Base-by-base conservation (phyloP, 2,329 filamentous ascomycete genomes). In the Harringtonia aguacate region DNA sequence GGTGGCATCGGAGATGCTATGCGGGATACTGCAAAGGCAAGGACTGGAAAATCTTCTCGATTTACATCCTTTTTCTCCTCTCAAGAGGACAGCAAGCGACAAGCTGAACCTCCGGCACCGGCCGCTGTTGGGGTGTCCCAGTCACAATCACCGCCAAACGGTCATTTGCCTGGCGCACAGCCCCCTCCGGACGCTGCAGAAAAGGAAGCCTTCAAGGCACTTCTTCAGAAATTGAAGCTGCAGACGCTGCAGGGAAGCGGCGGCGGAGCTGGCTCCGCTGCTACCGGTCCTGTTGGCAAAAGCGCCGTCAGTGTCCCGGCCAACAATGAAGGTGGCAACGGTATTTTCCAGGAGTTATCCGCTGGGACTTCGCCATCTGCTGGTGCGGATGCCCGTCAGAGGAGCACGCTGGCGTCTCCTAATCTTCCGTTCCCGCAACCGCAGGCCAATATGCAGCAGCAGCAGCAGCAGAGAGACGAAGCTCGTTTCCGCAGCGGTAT, bases 1-100 rank as follows among this genome's bases (percentile, higher is more conserved):
- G 67, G 15, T 17, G 28, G 31, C 13, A 13, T 22, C 39, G 76
- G 70, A 56, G 65, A 72, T 37, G 67, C 72, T 44, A 66, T 75
- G 48, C 70, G 65, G 49, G 56, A 62, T n/a, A 49, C 57, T n/a
- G 50, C 59, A 36, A 76, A 73, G 55, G 61, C 70, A 13, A 85
- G 84, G 58, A 59, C 73, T 2, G 65, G 63, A 22, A 89, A 90
- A 56, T 77, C 84, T 6, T 95, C 89, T 13, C 75, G 87, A 44
- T 95, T 95, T 58, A 88, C 87, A 41, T 86, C 83, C 4, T 84
- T 95, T 54, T 86, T 89, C 58, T 72, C 70, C 33, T 66, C 75
- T 38, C 71, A 82, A 50, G 76, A 79, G 20, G 67, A 70, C 46
- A 61, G 60, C 17, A 64, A 68, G 44, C 61, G 65, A 21, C 68